These are phyloP conservation scores for Sporothrix pallida DNA, from an alignment of 2,329 filamentous ascomycete genomes.

Conservation along the genomic window DNA sequence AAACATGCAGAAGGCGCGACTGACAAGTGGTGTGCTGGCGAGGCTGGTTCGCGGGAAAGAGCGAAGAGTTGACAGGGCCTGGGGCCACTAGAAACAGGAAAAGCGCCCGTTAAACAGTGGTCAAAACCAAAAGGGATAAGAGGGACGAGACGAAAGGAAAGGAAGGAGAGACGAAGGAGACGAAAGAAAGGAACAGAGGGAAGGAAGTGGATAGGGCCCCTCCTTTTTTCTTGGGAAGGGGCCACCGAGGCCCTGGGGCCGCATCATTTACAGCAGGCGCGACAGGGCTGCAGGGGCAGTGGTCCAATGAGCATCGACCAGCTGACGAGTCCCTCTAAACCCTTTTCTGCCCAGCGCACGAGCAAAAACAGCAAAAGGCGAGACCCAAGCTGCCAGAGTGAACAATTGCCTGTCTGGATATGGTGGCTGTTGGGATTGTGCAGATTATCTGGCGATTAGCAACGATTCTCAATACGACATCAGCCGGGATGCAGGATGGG, in stretches of 20 bases:
- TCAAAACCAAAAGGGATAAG: conserved; percentile 3
- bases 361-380: not conserved
- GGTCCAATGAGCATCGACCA: conserved; percentile 42
- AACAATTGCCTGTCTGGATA: conserved; percentile 6
- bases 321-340: conserved; percentile 47
- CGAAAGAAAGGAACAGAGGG: not conserved
- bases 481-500: not conserved
- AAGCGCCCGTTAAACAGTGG: conserved; percentile 1
- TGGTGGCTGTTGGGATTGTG: not conserved
- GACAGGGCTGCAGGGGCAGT: conserved; percentile 28
- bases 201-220: not conserved
- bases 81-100: conserved; percentile 10
- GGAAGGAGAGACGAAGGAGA: not conserved
- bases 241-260: not conserved
- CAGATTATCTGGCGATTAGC: not conserved
- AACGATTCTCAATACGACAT: conserved; percentile 3
- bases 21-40: not conserved
- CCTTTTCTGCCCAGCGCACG: conserved; percentile 31
- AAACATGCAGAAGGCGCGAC: not conserved
- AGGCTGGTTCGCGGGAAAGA: not conserved
- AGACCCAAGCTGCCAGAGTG: not conserved
- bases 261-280: conserved; percentile 22
- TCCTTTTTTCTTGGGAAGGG: not conserved
- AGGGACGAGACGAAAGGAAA: not conserved
- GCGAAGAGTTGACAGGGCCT: not conserved